Evolutionary conservation across 331 rosid species (phyloP), one percentile per base, ranked within the genome.

Genomic region (Malus hybrid): DNA sequence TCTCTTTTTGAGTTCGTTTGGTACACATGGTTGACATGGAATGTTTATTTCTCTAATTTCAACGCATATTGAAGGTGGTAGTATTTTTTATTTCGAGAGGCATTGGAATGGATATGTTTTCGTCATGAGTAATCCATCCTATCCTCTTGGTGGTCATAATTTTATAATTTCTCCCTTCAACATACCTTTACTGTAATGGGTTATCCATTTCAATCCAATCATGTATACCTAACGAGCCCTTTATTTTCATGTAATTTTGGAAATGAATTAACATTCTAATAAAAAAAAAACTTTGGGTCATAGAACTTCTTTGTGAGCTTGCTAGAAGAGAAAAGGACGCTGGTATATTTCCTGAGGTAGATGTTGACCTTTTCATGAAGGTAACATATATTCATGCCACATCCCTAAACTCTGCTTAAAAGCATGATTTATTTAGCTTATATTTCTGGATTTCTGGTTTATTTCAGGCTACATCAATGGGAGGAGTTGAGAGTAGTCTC

Each of bases 281-380:
- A 42, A 42, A 42, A 1, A 39, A 42, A 10, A 72, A 42, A 18
- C 19, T 61, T 64, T 20, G 19, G 57, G 31, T 19, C 33, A 3
- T 14, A 94, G 99, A 94, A 44, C 88, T 94, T 18, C 72, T 94
- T 46, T 10, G 88, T 3, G 99, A 94, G 73, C 90, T 94, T 68
- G 90, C 82, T 1, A 80, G 93, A 80, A 90, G 99, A 72, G 99
- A 94, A 77, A 92, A 85, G 71, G 89, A 85, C 2, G 96, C 89
- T 4, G 91, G 92, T 46, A 94, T 94, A 70, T 70, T 76, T 78
- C 99, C 99, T 0, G 99, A 94, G 83, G 96, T 97, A 74, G 99
- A 94, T 60, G 71, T 92, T 9, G 99, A 94, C 74, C 96, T 94
- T 52, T 93, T 83, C 87, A 93, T 93, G 97, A 93, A 93, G 91